These are phyloP conservation scores for Annona squamosa DNA, from an alignment of 164 flowering plant genomes.

Conservation along the genomic window DNA sequence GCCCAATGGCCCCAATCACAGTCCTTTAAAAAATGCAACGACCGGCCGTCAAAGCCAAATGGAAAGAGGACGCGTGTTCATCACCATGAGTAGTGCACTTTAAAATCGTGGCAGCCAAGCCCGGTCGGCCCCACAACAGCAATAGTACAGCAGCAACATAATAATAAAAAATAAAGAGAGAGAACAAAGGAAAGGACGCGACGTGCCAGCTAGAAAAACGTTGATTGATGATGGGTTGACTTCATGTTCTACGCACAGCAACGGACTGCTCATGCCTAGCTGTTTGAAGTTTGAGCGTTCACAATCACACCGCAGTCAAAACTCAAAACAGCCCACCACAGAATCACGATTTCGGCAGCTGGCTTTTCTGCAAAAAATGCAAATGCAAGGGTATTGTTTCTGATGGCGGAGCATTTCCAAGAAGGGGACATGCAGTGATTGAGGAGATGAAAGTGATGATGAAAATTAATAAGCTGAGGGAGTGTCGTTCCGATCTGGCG, in stretches of 20 bases:
- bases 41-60: neutral
- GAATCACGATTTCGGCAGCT: no score
- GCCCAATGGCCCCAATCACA: neutral
- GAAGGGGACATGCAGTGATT: no score
- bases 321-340: no score
- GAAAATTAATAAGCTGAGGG: no score
- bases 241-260: neutral
- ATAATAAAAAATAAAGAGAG: neutral
- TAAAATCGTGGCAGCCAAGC: constrained; percentile 3
- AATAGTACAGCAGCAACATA: neutral
- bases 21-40: neutral
- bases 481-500: no score
- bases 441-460: no score
- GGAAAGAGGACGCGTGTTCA: neutral
- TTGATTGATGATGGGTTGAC: constrained; percentile 3
- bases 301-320: no score
- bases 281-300: no score
- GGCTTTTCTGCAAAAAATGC: no score
- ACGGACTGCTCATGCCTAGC: no score
- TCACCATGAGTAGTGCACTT: constrained; percentile 3
- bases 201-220: constrained; percentile 3
- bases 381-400: no score
- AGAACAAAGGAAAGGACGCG: neutral
- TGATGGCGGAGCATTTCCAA: no score
- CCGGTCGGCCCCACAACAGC: neutral